These are phyloP conservation scores for Forsythia viridissima DNA, from an alignment of 257 asterid genomes.

Conservation along the genomic window DNA sequence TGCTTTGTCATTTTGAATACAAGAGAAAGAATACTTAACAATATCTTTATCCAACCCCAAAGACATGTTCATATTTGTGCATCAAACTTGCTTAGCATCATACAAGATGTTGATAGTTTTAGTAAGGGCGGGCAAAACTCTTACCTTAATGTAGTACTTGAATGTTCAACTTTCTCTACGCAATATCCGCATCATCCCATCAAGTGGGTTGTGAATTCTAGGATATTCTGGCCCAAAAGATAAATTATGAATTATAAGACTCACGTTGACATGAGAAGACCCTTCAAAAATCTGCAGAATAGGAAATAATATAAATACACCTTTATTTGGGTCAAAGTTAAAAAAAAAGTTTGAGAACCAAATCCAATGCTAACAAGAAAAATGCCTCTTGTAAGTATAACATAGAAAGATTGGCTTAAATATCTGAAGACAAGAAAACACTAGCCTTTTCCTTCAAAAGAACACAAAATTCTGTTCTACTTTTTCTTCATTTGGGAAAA, in stretches of 20 bases:
- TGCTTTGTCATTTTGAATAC: background rate
- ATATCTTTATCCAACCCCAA: conserved; percentile 17
- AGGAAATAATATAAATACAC: conserved; percentile 15
- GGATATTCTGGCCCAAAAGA: conserved; percentile 98
- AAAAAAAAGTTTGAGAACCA: background rate
- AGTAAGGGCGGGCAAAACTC: conserved; percentile 11
- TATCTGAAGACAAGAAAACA: background rate
- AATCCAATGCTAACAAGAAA: background rate
- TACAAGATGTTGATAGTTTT: background rate
- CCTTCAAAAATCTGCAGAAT: conserved; percentile 81
- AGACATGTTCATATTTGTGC: background rate
- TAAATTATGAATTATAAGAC: conserved; percentile 89
- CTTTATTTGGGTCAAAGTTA: conserved; percentile 1
- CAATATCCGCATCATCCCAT: conserved; percentile 79
- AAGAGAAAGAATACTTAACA: background rate
- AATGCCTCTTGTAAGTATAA: background rate
- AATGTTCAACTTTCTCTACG: conserved; percentile 91
- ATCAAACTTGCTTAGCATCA: background rate
- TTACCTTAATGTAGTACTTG: conserved; percentile 96
- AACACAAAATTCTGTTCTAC: background rate
- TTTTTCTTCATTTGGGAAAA: background rate
- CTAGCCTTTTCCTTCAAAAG: background rate
- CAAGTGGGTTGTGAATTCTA: conserved; percentile 96
- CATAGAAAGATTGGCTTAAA: background rate
- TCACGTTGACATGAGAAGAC: conserved; percentile 88